Conservation (phyloP, 352 stramenopile species). For the Thraustotheca clavata region DNA sequence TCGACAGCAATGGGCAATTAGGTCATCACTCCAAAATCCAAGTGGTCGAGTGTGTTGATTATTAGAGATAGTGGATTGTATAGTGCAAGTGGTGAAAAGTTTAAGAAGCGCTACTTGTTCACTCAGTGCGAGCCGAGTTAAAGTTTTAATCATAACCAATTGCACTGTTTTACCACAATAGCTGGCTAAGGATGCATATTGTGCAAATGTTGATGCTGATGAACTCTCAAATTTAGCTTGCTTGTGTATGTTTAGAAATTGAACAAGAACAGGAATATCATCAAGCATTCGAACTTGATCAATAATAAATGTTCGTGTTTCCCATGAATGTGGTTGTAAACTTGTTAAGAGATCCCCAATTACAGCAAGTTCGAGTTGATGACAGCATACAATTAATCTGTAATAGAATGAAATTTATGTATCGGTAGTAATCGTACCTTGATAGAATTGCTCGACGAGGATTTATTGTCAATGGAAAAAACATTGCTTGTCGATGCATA, state of each 20-base stretch:
- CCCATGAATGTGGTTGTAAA: constrained; percentile 9
- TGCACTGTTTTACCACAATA: constrained; percentile 13
- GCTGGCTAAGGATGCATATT: constrained; percentile 13
- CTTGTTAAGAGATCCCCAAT: background rate
- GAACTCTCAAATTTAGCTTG: background rate
- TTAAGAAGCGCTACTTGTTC: background rate
- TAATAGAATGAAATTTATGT: background rate
- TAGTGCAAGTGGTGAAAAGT: background rate
- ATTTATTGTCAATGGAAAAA: background rate
- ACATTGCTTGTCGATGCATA: background rate
- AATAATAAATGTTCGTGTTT: constrained; percentile 12
- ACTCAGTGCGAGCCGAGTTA: background rate
- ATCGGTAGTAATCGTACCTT: background rate
- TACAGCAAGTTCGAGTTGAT: background rate
- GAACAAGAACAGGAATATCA: background rate
- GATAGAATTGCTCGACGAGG: constrained; percentile 9
- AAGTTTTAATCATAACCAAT: background rate
- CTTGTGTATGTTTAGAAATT: constrained; percentile 4
- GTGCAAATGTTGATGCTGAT: background rate
- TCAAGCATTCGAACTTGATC: constrained; percentile 21
- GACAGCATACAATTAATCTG: constrained; percentile 8
- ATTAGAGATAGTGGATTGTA: background rate
- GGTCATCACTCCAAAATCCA: background rate
- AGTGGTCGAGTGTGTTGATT: background rate
- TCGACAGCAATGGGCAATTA: background rate